Conservation (phyloP, 805 yeast genomes). For the Candida patagonica region DNA sequence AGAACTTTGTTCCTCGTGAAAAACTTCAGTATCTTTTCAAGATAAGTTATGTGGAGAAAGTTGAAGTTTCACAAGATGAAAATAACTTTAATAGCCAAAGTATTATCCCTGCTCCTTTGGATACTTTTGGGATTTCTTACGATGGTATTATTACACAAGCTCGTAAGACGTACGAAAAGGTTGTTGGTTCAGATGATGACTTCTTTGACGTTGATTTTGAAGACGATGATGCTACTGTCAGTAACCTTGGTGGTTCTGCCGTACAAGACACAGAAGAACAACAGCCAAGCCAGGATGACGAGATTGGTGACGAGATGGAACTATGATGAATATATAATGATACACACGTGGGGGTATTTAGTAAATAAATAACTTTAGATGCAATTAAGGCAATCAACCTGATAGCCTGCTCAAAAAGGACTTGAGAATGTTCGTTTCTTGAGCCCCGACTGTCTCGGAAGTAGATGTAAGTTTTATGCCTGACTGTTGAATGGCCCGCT, state of each 20-base stretch:
- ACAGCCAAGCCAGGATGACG: slow-evolving; percentile 16
- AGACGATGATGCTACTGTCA: slow-evolving; percentile 54
- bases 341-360: no score
- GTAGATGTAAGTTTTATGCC: not conserved
- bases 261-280: slow-evolving; percentile 7
- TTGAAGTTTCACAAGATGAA: slow-evolving; percentile 11
- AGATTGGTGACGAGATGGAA: slow-evolving; percentile 23
- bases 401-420: no score
- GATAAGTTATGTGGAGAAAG: slow-evolving; percentile 48
- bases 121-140: slow-evolving; percentile 59
- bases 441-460: not conserved
- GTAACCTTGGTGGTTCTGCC: not conserved
- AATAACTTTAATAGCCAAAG: slow-evolving; percentile 8
- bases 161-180: slow-evolving; percentile 57
- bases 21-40: slow-evolving; percentile 53
- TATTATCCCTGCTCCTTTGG: slow-evolving; percentile 2
- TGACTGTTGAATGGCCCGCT: slow-evolving; percentile 2
- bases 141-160: slow-evolving; percentile 86
- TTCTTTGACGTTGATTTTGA: slow-evolving; percentile 95
- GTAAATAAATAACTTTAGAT: no score
- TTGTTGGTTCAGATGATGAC: slow-evolving; percentile 92
- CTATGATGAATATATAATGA: slow-evolving; percentile 9
- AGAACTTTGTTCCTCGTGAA: slow-evolving; percentile 75
- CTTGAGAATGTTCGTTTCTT: no score
- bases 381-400: no score